A percentile compares a stretch with the other conserved stretches of the same genome.
These are phyloP conservation scores for Scytalidium lignicola DNA, from an alignment of 2,329 filamentous ascomycete species.

Conservation along the genomic window DNA sequence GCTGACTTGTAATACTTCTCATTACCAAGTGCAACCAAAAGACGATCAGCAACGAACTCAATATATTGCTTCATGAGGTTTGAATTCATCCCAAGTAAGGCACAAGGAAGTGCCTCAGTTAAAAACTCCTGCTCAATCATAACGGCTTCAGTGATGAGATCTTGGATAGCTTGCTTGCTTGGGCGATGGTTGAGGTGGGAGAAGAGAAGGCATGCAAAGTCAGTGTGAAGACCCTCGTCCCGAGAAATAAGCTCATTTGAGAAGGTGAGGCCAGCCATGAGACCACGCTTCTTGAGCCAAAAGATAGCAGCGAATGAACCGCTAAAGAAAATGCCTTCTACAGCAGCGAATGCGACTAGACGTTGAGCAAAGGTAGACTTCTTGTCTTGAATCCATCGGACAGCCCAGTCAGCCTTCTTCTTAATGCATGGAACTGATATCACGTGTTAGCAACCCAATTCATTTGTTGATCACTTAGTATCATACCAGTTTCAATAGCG, in stretches of 20 bases:
- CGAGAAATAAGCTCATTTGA: constrained; percentile 99
- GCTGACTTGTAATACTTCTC: constrained; percentile 86
- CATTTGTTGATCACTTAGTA: not conserved
- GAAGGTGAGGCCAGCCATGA: constrained; percentile 98
- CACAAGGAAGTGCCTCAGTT: constrained; percentile 88
- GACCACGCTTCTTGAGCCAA: constrained; percentile 99
- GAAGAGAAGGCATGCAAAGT: constrained; percentile 96
- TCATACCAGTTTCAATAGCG: constrained; percentile 91
- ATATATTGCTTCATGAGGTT: constrained; percentile 99
- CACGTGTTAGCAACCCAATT: constrained; percentile 22
- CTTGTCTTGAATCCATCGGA: constrained; percentile 90
- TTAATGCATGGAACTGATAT: constrained; percentile 81
- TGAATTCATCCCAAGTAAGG: constrained; percentile 94
- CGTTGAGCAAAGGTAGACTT: constrained; percentile 93
- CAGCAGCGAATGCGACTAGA: constrained; percentile 92
- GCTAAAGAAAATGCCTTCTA: constrained; percentile 99
- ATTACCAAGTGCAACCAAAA: constrained; percentile 89
- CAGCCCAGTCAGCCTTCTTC: constrained; percentile 98
- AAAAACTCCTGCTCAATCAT: constrained; percentile 96
- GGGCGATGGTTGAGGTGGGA: constrained; percentile 95
- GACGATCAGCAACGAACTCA: constrained; percentile 96
- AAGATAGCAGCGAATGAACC: constrained; percentile 98
- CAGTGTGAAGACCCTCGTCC: constrained; percentile 98
- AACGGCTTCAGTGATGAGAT: constrained; percentile 93
- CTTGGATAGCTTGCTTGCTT: constrained; percentile 70